Evolutionary conservation across 2,329 filamentous ascomycete species (phyloP).

Genomic region (Apiospora aurea): DNA sequence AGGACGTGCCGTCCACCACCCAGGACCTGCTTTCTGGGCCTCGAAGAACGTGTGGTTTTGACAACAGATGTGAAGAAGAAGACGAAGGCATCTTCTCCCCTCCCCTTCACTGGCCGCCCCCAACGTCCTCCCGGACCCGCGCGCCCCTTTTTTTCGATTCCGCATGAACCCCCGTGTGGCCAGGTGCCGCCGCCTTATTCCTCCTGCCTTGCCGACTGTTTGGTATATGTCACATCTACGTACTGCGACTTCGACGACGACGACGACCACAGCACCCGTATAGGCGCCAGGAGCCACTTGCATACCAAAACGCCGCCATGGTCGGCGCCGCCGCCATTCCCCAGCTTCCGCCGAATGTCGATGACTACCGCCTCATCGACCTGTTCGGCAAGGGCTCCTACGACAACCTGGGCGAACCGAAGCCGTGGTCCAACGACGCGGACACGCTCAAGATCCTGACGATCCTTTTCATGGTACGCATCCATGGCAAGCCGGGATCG

Average conservation of each 20-base stretch:
- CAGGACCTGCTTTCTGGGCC: background rate
- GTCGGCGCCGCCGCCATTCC: background rate
- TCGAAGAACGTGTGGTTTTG: background rate
- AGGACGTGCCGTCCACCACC: background rate
- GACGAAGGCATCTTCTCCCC: background rate
- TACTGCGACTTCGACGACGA: background rate
- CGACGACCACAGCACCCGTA: background rate
- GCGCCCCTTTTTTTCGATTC: background rate
- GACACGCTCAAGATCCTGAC: conserved; percentile 22
- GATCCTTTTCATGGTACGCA: conserved; percentile 27
- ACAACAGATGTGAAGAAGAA: background rate
- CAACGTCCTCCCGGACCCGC: background rate
- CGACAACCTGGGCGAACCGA: conserved; percentile 27
- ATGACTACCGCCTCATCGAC: conserved; percentile 25
- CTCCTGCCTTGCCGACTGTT: background rate
- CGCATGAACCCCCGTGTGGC: conserved; percentile 7
- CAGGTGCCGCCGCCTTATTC: background rate
- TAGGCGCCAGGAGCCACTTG: too few relatives aligned
- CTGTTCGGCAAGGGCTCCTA: conserved; percentile 24
- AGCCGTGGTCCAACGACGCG: conserved; percentile 27
- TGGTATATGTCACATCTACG: background rate
- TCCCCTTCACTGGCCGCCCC: background rate
- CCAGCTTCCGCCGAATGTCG: background rate
- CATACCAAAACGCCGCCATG: background rate
- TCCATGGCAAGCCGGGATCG: background rate